A percentile compares a stretch with the other conserved stretches of the same genome.
These are phyloP conservation scores for Colletotrichum paranaense DNA, from an alignment of 2,329 filamentous ascomycete genomes.

Conservation along the genomic window DNA sequence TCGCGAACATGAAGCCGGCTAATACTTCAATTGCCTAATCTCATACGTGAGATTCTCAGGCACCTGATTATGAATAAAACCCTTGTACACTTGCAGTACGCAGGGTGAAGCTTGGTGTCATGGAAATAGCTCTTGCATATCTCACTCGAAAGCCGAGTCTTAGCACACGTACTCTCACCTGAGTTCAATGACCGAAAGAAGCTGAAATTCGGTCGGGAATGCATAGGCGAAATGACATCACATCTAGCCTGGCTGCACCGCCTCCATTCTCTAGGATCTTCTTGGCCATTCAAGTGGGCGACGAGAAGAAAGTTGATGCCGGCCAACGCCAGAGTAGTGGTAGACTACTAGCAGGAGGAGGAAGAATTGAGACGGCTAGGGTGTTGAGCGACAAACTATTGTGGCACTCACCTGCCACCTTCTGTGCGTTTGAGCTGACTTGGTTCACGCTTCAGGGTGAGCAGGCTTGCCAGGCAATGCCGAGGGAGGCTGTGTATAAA, in stretches of 20 bases:
- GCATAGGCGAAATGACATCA: constrained; percentile 14
- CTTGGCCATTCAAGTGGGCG: neutral
- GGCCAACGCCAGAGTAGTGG: no score
- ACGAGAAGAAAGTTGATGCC: no score
- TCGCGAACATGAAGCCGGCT: no score
- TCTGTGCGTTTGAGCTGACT: neutral
- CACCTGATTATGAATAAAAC: no score
- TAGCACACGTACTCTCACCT: neutral
- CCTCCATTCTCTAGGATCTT: neutral
- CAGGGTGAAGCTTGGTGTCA: neutral
- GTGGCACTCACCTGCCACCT: neutral
- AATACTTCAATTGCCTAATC: no score
- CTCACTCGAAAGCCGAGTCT: neutral
- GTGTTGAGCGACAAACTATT: no score
- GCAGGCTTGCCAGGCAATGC: neutral
- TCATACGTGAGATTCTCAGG: no score
- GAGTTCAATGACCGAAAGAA: neutral
- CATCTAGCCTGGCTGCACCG: neutral
- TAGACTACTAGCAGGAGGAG: no score
- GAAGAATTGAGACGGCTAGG: no score
- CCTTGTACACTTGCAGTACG: neutral
- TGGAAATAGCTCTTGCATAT: neutral
- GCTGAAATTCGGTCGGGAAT: neutral
- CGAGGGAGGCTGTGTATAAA: no score
- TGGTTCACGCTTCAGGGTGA: constrained; percentile 14